Evolutionary conservation across 1,139 yeast genomes (phyloP), one percentile per base, ranked within the genome.

Genomic region (Scheffersomyces parashehatae): DNA sequence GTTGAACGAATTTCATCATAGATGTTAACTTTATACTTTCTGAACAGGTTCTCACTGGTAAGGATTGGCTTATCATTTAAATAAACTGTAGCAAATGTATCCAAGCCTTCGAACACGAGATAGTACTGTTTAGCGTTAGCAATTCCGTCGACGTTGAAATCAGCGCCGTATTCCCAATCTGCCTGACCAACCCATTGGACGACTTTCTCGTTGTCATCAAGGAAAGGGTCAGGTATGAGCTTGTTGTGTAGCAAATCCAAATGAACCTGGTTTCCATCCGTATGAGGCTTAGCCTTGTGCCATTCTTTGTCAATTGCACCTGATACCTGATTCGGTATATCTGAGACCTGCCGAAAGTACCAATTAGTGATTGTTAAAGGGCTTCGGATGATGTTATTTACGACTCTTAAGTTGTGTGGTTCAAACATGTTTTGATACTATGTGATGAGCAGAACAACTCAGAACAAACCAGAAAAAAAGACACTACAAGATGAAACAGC

Each of bases 121-220:
- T 58, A 59, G 40, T 59, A 58, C 15, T 50, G 37, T 5, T 45
- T 43, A 12, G 47, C 45, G 11, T 12, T n/a, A 43, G 36, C 10
- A 37, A 20, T 3, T 29, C n/a, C 4, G 20, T 5, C 13, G 14
- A 8, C 14, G 28, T 14, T 11, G 8, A 64, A 61, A 10, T 36
- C 37, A n/a, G 55, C 47, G 37, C 53, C 51, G 52, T 73, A 73
- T 39, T 68, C 73, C 79, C 79, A 73, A 40, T 67, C 69, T 5
- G 48, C 52, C 42, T 68, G 70, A 16, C 75, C 76, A 6, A 77
- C 69, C 81, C 81, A 76, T 55, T 74, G 79, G 6, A 74, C 68
- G 5, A 50, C 43, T 26, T 55, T 55, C 52, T 73, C 80, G 49
- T 75, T 73, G 43, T 55, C 55, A 45, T 73, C 70, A 1, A 61